Evolutionary conservation across 495 filamentous ascomycete species (phyloP), one percentile per base, ranked within the genome.

Genomic region (Trichoderma parareesei): DNA sequence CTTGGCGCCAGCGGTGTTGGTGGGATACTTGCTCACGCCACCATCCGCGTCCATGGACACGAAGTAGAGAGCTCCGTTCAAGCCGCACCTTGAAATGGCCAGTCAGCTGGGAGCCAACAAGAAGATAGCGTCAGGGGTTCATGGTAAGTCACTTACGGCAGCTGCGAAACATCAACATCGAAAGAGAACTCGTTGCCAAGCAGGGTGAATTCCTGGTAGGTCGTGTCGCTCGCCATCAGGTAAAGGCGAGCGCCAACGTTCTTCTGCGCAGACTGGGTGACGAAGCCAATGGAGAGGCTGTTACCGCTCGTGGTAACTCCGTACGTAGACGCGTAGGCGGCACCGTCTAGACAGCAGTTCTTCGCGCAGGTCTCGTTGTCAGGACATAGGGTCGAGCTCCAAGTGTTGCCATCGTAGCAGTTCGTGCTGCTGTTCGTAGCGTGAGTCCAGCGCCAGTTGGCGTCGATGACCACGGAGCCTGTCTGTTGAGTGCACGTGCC

Each of bases 11-110:
- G 84, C 83, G 75, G 81, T 80, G 78, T 85, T 85, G 71, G 57
- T 73, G 10, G 78, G 64, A 74, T 79, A 81, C 72, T 79, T 80
- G 71, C 70, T 65, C 67, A 76, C 72, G 65, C 84, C 84, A 65
- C 84, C 83, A 68, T 85, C 82, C 18, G 71, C 72, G 63, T 81
- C 77, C 83, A 86, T 86, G 65, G 78, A 76, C 60, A 83, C 78
- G 67, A 86, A 84, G 74, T 85, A 86, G 14, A 86, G 77, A 27
- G 84, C 84, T 37, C 81, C 81, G 74, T 85, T 86, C 13, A 86
- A 70, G 63, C 84, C 84, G 71, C 84, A 86, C 62, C 72, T 71
- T 49, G 74, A 44, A 33, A 18, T 60, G 20, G 43, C 43, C 8
- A 49, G 18, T 49, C 20, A 49, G 76, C 80, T 42, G 43, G 33